A percentile compares a stretch with the other conserved stretches of the same genome.
Conservation (phyloP, 2,329 filamentous ascomycete genomes). For the Diaporthe humulicola region DNA sequence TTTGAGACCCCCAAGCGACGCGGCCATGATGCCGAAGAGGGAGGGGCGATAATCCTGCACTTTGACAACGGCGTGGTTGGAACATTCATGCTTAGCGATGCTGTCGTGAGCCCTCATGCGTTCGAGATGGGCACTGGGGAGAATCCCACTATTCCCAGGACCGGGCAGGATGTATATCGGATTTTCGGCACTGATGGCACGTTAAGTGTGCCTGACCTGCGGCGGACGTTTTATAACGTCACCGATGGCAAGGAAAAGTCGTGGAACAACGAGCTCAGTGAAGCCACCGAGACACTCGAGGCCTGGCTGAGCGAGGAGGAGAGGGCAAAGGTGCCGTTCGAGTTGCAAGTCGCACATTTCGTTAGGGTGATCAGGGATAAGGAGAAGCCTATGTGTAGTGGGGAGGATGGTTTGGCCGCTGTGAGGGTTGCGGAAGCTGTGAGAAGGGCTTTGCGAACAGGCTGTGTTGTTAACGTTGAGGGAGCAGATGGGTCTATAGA, state of each 20-base stretch:
- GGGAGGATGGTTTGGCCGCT: conserved; percentile 34
- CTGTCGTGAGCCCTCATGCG: conserved; percentile 63
- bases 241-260: conserved; percentile 1
- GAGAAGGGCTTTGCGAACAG: conserved; percentile 27
- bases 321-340: conserved; percentile 31
- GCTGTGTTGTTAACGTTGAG: conserved; percentile 25
- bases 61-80: conserved; percentile 69
- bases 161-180: conserved; percentile 61
- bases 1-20: conserved; percentile 60
- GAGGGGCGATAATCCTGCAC: conserved; percentile 64
- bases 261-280: conserved; percentile 22
- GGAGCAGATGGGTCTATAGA: neutral
- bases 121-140: conserved; percentile 72
- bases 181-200: conserved; percentile 49
- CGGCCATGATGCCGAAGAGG: conserved; percentile 66
- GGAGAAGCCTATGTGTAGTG: conserved; percentile 29
- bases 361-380: conserved; percentile 16
- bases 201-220: conserved; percentile 41
- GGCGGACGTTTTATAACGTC: conserved; percentile 27
- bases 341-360: conserved; percentile 33
- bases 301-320: conserved; percentile 31
- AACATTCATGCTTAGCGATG: conserved; percentile 68
- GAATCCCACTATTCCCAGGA: conserved; percentile 64
- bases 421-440: conserved; percentile 35
- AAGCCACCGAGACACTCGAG: conserved; percentile 21